Percentiles rank a stretch among this genome's conserved stretches.
These are phyloP conservation scores for Phialemonium atrogriseum DNA, from an alignment of 2,329 filamentous ascomycete genomes.

Conservation along the genomic window DNA sequence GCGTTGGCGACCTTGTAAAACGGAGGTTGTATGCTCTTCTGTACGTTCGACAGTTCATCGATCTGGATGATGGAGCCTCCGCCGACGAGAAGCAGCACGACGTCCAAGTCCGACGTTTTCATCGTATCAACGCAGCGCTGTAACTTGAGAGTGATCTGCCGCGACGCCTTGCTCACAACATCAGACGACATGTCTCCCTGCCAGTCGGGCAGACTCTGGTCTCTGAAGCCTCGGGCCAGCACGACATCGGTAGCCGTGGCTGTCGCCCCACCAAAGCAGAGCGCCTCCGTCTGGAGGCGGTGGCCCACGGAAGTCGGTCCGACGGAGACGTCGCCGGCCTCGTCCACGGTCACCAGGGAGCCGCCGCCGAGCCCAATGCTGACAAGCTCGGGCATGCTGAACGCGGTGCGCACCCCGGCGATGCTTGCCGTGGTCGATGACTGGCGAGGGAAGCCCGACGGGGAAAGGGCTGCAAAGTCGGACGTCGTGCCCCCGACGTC, in stretches of 20 bases:
- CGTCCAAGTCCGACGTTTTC: neutral
- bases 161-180: no score
- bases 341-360: constrained; percentile 18
- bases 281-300: constrained; percentile 35
- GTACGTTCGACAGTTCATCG: constrained; percentile 37
- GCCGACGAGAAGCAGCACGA: constrained; percentile 38
- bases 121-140: neutral
- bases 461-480: constrained; percentile 48
- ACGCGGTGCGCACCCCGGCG: constrained; percentile 50
- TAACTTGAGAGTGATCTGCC: no score
- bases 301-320: constrained; percentile 50
- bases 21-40: constrained; percentile 39
- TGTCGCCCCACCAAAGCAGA: constrained; percentile 43
- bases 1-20: constrained; percentile 51
- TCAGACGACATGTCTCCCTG: no score
- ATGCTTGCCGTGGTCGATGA: constrained; percentile 50
- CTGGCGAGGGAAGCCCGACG: constrained; percentile 51
- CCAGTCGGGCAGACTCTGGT: no score
- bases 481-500: constrained; percentile 56
- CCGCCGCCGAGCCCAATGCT: constrained; percentile 51
- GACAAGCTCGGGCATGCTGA: constrained; percentile 47
- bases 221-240: no score
- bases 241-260: constrained; percentile 46
- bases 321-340: constrained; percentile 26
- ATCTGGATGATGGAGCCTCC: constrained; percentile 47